Evolutionary conservation across 768 basidiomycete species (phyloP).

Genomic region (Kockovaella imperatae): DNA sequence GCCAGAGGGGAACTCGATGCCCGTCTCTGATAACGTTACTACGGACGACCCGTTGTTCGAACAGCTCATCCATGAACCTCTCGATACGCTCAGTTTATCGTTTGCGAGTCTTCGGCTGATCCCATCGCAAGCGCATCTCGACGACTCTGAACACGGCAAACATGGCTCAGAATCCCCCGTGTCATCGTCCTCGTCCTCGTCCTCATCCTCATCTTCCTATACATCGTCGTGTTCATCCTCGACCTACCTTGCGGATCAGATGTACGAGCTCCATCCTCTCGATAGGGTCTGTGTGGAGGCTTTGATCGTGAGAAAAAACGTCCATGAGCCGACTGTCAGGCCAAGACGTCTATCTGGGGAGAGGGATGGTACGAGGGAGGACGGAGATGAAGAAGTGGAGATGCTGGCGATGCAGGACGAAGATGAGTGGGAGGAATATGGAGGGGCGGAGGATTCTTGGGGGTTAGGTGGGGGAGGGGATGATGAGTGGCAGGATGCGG

Average conservation of each 20-base stretch:
- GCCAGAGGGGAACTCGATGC: neutral
- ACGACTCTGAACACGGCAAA: neutral
- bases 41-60: slow-evolving; percentile 16
- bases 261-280: neutral
- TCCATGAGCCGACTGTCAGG: slow-evolving; percentile 6
- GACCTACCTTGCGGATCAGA: neutral
- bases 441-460: slow-evolving; percentile 26
- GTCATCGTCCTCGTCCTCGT: neutral
- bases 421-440: slow-evolving; percentile 33
- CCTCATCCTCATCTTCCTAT: neutral
- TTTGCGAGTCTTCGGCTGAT: slow-evolving; percentile 36
- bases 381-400: slow-evolving; percentile 9
- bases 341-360: too few species aligned
- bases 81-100: slow-evolving; percentile 38
- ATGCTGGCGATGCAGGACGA: slow-evolving; percentile 17
- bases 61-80: slow-evolving; percentile 31
- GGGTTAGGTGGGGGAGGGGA: slow-evolving; percentile 9
- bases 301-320: slow-evolving; percentile 36
- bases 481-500: neutral
- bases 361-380: too few species aligned
- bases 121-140: neutral
- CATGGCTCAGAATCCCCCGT: neutral
- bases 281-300: slow-evolving; percentile 42
- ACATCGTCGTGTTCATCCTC: slow-evolving; percentile 1
- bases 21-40: too few species aligned